phyloP scores from a whole-genome alignment of 345 rosid species.

The Eucalyptus tenuipes region DNA sequence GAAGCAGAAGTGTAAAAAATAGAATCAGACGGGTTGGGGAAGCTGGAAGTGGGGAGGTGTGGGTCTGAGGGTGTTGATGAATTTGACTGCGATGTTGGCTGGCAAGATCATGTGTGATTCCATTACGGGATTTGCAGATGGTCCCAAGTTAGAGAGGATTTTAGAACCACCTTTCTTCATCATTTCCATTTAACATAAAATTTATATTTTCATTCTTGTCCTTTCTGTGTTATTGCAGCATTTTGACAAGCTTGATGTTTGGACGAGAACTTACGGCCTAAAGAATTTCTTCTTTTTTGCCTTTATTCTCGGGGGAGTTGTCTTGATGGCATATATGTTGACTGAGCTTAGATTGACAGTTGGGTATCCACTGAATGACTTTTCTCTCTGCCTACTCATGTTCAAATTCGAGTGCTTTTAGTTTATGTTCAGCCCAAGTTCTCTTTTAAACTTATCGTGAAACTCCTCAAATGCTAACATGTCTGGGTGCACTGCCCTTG shows the following conservation, averaged over 20 bases:
- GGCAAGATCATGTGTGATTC: background rate
- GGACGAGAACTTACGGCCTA: background rate
- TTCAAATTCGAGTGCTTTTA: background rate
- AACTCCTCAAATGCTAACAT: background rate
- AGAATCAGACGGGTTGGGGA: background rate
- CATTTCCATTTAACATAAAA: background rate
- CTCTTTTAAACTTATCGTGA: background rate
- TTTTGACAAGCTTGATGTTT: background rate
- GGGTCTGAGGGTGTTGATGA: background rate
- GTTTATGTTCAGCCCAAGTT: background rate
- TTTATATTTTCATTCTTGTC: too few relatives aligned
- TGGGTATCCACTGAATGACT: background rate
- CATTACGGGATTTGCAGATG: background rate
- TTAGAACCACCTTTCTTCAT: background rate
- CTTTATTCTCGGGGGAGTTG: background rate
- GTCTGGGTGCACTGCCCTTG: background rate
- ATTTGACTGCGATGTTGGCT: fast-evolving
- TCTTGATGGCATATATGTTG: fast-evolving
- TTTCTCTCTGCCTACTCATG: background rate
- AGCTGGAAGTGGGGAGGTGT: background rate
- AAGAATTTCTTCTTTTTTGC: background rate
- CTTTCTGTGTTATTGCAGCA: background rate
- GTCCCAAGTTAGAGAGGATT: background rate
- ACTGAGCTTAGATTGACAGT: background rate
- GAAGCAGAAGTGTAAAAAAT: background rate